Evolutionary conservation across 495 filamentous ascomycete species (phyloP), one percentile per base, ranked within the genome.

Genomic region (Aspergillus egyptiacus): DNA sequence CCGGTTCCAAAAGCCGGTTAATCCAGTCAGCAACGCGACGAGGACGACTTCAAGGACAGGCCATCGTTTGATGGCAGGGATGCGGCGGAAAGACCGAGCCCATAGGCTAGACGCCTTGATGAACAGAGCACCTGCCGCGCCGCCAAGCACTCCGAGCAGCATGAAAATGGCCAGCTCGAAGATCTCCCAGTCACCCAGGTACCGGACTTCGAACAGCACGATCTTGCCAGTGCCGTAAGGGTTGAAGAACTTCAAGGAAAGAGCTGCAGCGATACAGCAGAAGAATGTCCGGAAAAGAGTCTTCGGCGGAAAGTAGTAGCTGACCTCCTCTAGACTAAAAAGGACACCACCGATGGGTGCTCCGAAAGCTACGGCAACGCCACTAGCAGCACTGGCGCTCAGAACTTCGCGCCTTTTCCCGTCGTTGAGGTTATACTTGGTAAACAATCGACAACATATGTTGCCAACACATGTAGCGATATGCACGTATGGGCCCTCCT

Each of bases 241-340:
- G 48, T 98, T 91, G 42, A 97, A 74, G 59, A 96, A 95, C 58
- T 95, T 95, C 47, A 97, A 71, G 3, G 91, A 89, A 20, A 98
- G 63, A 0, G 93, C 86, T 18, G 93, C 90, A 2, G 79, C 87
- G 58, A 97, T 97, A 66, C 91, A 98, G 66, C 90, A 96, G 69
- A 96, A 98, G 72, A 98, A 97, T 1, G 93, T 98, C 31, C 93
- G 77, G 70, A 98, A 98, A 3, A 98, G 79, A 2, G 91, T 96
- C 68, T 98, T 97, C n/a, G 93, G 87, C 3, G 91, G 93, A 65
- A 96, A 96, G 63, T 96, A 98, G 65, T 98, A 98, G 64, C 77
- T 86, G 59, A 96, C 89, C 75, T 97, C 91, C 67, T 97, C 91
- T 19, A 97, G 69, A 46, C 89, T 89, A 64, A 97, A 97, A 6